phyloP scores from a whole-genome alignment of 1,284 basidiomycete species.

The Amylostereum areolatum region DNA sequence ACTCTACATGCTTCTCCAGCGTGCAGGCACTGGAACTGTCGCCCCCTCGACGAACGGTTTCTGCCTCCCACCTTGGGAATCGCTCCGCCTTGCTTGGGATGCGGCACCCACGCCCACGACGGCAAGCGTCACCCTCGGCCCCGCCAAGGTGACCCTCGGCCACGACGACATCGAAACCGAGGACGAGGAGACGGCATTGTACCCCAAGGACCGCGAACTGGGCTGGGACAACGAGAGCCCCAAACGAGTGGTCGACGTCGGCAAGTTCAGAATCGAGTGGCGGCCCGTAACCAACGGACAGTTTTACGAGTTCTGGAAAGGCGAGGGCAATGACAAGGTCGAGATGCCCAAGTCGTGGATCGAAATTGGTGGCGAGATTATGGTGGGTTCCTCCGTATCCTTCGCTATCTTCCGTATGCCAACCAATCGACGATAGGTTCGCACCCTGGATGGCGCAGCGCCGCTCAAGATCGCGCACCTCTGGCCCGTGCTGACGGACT shows the following conservation, averaged over 20 bases:
- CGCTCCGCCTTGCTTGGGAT: slow-evolving; percentile 66
- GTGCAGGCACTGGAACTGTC: slow-evolving; percentile 69
- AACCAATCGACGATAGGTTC: slow-evolving; percentile 40
- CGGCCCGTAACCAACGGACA: slow-evolving; percentile 84
- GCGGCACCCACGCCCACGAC: slow-evolving; percentile 34
- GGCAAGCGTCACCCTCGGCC: slow-evolving; percentile 52
- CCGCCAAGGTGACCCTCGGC: slow-evolving; percentile 62
- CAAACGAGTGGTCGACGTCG: slow-evolving; percentile 48
- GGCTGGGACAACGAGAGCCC: slow-evolving; percentile 98
- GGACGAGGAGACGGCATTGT: slow-evolving; percentile 40
- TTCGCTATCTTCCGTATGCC: slow-evolving; percentile 1
- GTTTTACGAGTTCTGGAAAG: slow-evolving; percentile 55
- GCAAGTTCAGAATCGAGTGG: slow-evolving; percentile 71
- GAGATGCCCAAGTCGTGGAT: slow-evolving; percentile 68
- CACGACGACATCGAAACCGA: slow-evolving; percentile 80
- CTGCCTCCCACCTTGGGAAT: slow-evolving; percentile 68
- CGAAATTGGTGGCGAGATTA: slow-evolving; percentile 39
- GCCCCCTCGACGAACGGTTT: slow-evolving; percentile 76
- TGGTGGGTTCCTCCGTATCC: slow-evolving; percentile 28
- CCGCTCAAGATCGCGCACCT: slow-evolving; percentile 67
- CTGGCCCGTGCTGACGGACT: slow-evolving; percentile 87
- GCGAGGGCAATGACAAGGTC: slow-evolving; percentile 31
- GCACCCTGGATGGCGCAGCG: slow-evolving; percentile 86
- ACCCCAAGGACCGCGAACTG: slow-evolving; percentile 62
- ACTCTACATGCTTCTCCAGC: slow-evolving; percentile 90